phyloP scores from a whole-genome alignment of 2,329 filamentous ascomycete genomes.

The Penicillium sp. region DNA sequence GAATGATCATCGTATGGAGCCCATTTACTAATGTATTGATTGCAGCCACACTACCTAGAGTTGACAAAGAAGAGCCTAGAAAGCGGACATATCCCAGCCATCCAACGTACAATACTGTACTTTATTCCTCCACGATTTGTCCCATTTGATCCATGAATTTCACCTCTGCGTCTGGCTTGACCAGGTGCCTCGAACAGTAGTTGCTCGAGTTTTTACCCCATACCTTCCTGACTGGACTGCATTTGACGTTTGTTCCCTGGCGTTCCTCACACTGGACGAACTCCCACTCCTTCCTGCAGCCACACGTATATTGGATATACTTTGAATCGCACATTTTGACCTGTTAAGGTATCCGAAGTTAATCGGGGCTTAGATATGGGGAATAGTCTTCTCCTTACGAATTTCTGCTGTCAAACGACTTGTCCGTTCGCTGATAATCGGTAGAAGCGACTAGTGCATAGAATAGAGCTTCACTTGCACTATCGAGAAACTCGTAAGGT shows the following conservation, averaged over 20 bases:
- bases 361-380: background rate
- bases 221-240: background rate
- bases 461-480: background rate
- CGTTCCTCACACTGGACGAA: background rate
- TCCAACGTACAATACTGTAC: background rate
- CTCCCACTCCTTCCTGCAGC: background rate
- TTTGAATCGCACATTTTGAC: conserved; percentile 2
- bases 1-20: conserved; percentile 4
- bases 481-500: background rate
- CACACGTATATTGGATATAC: conserved; percentile 6
- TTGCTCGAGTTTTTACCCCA: background rate
- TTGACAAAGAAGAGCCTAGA: background rate
- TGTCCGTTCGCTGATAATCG: background rate
- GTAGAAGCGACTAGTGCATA: background rate
- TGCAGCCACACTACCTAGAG: background rate
- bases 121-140: background rate
- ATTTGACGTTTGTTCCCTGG: conserved; percentile 5
- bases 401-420: conserved; percentile 1
- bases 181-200: conserved; percentile 2
- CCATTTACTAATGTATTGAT: conserved; percentile 6
- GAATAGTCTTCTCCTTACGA: background rate
- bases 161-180: conserved; percentile 1
- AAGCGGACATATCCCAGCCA: background rate
- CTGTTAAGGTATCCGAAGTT: background rate
- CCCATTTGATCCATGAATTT: background rate